These are phyloP conservation scores for Odontarrhena argentea DNA, from an alignment of 345 rosid genomes.

Conservation along the genomic window DNA sequence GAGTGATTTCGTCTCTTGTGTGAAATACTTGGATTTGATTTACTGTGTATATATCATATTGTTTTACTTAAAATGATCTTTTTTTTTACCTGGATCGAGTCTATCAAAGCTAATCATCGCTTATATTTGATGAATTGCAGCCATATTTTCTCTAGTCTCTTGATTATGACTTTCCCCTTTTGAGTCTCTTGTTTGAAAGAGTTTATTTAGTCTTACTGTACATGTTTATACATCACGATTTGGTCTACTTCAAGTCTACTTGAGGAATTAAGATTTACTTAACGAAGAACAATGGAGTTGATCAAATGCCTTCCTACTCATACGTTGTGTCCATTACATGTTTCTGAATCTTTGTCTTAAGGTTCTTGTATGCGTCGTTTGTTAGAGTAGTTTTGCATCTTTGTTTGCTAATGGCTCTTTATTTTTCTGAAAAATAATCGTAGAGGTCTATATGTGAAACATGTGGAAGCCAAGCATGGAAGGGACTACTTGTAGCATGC, in stretches of 20 bases:
- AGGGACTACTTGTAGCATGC: constrained; percentile 44
- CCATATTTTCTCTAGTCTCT: constrained; percentile 7
- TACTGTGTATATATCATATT: too few species aligned
- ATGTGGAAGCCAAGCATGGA: constrained; percentile 51
- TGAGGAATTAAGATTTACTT: constrained; percentile 1
- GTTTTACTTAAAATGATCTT: neutral
- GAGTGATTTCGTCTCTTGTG: constrained; percentile 13
- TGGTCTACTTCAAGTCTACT: constrained; percentile 4
- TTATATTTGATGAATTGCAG: constrained; percentile 17
- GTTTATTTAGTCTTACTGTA: constrained; percentile 2
- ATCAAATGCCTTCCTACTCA: neutral
- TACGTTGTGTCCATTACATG: constrained; percentile 10
- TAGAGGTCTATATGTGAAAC: constrained; percentile 46
- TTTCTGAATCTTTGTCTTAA: constrained; percentile 6
- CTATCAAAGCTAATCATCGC: constrained; percentile 11
- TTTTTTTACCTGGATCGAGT: constrained; percentile 5
- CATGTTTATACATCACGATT: constrained; percentile 14
- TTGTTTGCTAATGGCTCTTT: constrained; percentile 29
- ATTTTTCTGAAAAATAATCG: constrained; percentile 20
- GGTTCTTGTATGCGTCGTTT: neutral
- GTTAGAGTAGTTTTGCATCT: neutral
- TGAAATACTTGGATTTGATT: constrained; percentile 5
- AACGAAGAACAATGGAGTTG: constrained; percentile 1
- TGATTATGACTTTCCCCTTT: neutral
- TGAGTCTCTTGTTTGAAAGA: constrained; percentile 22